Evolutionary conservation across 1,139 yeast genomes (phyloP).

Genomic region (Yamadazyma atmosphaerica): DNA sequence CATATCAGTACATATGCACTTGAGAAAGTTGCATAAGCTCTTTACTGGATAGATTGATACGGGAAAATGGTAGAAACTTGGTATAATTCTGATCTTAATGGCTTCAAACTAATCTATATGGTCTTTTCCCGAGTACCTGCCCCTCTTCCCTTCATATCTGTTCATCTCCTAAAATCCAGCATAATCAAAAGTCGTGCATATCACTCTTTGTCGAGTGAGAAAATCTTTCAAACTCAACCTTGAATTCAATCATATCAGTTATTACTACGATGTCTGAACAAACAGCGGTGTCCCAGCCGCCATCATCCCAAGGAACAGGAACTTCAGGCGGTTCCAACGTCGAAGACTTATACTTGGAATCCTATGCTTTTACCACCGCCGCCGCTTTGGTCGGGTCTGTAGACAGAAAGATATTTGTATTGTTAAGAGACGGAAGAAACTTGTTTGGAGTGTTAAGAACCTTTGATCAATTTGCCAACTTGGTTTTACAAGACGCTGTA

Average conservation of each 20-base stretch:
- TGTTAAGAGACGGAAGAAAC: constrained; percentile 87
- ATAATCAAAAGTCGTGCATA: constrained; percentile 2
- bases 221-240: constrained; percentile 2
- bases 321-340: constrained; percentile 23
- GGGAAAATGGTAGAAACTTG: too few relatives aligned
- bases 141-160: neutral
- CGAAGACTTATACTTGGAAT: constrained; percentile 55
- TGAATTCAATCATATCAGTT: neutral
- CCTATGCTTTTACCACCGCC: constrained; percentile 93
- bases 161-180: too few relatives aligned
- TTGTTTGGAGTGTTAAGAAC: constrained; percentile 90
- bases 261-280: neutral
- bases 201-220: constrained; percentile 1
- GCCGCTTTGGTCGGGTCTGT: constrained; percentile 95
- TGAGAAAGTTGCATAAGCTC: too few relatives aligned
- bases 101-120: too few relatives aligned
- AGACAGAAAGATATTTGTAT: constrained; percentile 82
- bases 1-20: neutral
- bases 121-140: neutral
- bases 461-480: constrained; percentile 92
- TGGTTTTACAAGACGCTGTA: constrained; percentile 86
- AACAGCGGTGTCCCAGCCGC: neutral
- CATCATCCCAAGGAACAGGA: constrained; percentile 3
- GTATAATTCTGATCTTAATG: too few relatives aligned
- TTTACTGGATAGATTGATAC: too few relatives aligned